Conservation (phyloP, 208 protist species). For the Trypanosoma platydactyli region DNA sequence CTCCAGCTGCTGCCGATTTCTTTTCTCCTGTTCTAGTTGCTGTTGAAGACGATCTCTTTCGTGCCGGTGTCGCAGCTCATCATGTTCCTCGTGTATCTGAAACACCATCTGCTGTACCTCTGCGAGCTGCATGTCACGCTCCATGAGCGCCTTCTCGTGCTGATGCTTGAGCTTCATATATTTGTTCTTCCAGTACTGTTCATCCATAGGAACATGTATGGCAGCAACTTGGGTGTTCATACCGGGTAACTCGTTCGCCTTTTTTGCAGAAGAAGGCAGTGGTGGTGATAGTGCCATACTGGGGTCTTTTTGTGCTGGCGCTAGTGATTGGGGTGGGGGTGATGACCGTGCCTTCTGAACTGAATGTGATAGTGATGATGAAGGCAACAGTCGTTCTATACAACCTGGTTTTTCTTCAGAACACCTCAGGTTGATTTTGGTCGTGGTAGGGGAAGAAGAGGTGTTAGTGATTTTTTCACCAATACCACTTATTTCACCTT, state of each 20-base stretch:
- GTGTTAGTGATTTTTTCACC: neutral
- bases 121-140: constrained; percentile 36
- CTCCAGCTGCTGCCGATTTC: constrained; percentile 13
- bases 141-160: constrained; percentile 30
- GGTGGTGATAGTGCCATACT: neutral
- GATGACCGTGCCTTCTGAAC: neutral
- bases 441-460: neutral
- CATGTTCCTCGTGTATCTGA: constrained; percentile 52
- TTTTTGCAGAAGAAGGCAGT: neutral
- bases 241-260: neutral
- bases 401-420: constrained; percentile 3
- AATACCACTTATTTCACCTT: neutral
- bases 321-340: neutral
- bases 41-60: constrained; percentile 16
- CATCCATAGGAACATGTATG: neutral
- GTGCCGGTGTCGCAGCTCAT: constrained; percentile 30
- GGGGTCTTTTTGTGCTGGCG: neutral
- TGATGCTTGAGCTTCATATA: constrained; percentile 39
- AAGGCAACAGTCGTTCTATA: neutral
- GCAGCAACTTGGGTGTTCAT: neutral
- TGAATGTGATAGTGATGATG: neutral
- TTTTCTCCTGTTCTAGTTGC: constrained; percentile 22
- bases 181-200: constrained; percentile 33
- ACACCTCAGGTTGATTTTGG: neutral
- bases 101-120: constrained; percentile 55